phyloP scores from a whole-genome alignment of 768 basidiomycete genomes.

The Hygrophoropsis aurantiaca region DNA sequence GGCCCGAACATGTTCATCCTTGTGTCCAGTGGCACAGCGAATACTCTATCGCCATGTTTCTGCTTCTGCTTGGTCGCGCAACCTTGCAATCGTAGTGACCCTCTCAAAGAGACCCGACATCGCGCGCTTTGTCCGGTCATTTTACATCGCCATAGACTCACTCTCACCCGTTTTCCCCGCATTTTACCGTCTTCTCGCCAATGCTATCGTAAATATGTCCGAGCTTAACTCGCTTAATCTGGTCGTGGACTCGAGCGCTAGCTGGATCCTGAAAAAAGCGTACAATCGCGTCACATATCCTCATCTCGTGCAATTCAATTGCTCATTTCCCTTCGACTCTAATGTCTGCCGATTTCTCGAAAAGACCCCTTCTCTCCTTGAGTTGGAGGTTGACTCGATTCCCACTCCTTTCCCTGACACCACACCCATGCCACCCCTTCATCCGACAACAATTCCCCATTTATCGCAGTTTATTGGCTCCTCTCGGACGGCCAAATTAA shows the following conservation, averaged over 20 bases:
- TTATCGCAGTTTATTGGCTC: constrained; percentile 66
- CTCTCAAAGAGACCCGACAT: constrained; percentile 58
- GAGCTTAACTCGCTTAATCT: constrained; percentile 54
- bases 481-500: constrained; percentile 47
- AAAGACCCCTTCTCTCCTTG: constrained; percentile 51
- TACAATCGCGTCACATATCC: constrained; percentile 34
- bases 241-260: constrained; percentile 44
- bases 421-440: constrained; percentile 22
- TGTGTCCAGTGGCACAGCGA: constrained; percentile 54
- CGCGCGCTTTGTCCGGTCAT: constrained; percentile 60
- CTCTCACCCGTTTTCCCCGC: constrained; percentile 38
- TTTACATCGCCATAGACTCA: constrained; percentile 53
- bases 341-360: constrained; percentile 60
- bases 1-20: constrained; percentile 39
- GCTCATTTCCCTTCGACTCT: constrained; percentile 59
- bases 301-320: constrained; percentile 54
- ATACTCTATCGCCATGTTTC: constrained; percentile 62
- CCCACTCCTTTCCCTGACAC: constrained; percentile 26
- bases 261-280: constrained; percentile 51
- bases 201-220: constrained; percentile 61
- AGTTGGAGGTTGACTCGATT: constrained; percentile 53
- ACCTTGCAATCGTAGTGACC: constrained; percentile 50
- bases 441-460: constrained; percentile 35
- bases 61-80: constrained; percentile 42
- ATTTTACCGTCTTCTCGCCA: constrained; percentile 49